Percentiles rank a stretch among this genome's conserved stretches.
phyloP scores from a whole-genome alignment of 257 asterid species.

The Solanum virginianum region DNA sequence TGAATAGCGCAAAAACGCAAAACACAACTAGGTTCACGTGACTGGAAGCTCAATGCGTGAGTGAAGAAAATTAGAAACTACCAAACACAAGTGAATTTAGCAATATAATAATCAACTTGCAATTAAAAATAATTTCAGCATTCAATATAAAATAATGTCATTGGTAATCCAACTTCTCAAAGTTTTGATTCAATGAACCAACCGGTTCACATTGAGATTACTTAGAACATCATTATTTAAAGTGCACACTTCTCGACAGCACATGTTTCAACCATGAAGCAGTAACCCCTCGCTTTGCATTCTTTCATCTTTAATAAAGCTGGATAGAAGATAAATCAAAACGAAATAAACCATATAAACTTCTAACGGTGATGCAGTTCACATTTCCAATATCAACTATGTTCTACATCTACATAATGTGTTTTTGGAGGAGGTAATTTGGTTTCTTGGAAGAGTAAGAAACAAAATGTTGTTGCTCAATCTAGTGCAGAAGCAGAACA shows the following conservation, averaged over 20 bases:
- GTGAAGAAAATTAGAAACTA: neutral
- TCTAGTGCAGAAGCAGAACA: neutral
- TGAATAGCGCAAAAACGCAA: neutral
- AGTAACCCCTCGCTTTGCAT: neutral
- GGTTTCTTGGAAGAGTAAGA: neutral
- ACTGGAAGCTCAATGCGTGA: neutral
- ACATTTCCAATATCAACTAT: neutral
- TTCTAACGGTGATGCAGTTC: neutral
- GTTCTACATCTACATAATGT: neutral
- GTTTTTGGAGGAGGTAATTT: neutral
- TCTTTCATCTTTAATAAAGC: neutral
- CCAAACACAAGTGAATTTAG: neutral
- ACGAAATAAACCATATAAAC: neutral
- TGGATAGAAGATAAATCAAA: neutral
- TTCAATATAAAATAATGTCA: neutral
- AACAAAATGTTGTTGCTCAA: neutral
- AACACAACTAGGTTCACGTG: neutral
- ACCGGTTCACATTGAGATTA: neutral
- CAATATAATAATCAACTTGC: neutral
- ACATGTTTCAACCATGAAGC: neutral
- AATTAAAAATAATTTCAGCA: neutral
- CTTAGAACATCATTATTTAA: neutral
- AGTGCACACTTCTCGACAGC: neutral
- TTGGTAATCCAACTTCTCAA: neutral
- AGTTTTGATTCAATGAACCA: neutral